These are phyloP conservation scores for Physcomitrellopsis africana DNA, from an alignment of 225 moss, liverwort and hornwort genomes.

Conservation along the genomic window DNA sequence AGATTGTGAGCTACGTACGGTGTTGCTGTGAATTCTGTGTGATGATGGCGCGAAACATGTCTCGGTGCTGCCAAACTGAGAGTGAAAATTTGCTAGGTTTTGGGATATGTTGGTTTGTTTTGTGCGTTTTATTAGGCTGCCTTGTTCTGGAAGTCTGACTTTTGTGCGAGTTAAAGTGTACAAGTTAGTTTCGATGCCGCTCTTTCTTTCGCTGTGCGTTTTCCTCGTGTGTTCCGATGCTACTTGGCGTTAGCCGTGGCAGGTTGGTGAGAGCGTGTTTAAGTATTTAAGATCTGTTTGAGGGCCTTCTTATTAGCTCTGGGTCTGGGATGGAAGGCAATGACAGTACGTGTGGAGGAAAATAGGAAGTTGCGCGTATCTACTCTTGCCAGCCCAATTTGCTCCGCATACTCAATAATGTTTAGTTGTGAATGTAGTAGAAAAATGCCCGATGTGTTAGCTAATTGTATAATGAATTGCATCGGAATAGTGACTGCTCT, in stretches of 20 bases:
- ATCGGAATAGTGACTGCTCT: neutral
- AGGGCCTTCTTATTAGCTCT: conserved; percentile 25
- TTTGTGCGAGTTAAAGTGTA: neutral
- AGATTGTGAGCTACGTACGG: conserved; percentile 41
- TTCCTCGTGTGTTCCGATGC: neutral
- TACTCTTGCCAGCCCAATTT: conserved; percentile 33
- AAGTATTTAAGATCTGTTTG: conserved; percentile 33
- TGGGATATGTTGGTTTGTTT: neutral
- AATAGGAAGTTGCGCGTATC: conserved; percentile 8
- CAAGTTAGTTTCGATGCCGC: neutral
- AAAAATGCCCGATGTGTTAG: conserved; percentile 15
- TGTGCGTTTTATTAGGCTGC: conserved; percentile 1
- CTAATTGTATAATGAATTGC: conserved; percentile 7
- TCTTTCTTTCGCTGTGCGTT: neutral
- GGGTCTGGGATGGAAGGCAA: conserved; percentile 23
- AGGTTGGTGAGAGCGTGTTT: neutral
- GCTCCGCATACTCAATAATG: conserved; percentile 1
- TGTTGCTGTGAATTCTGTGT: conserved; percentile 39
- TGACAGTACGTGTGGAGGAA: conserved; percentile 5
- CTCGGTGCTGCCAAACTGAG: conserved; percentile 60
- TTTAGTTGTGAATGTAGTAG: conserved; percentile 1
- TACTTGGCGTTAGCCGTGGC: conserved; percentile 1
- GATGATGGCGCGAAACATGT: conserved; percentile 53
- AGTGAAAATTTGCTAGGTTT: conserved; percentile 67
- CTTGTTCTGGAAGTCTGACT: conserved; percentile 6